These are phyloP conservation scores for Penicillium sp. DNA, from an alignment of 2,329 filamentous ascomycete genomes.

Conservation along the genomic window DNA sequence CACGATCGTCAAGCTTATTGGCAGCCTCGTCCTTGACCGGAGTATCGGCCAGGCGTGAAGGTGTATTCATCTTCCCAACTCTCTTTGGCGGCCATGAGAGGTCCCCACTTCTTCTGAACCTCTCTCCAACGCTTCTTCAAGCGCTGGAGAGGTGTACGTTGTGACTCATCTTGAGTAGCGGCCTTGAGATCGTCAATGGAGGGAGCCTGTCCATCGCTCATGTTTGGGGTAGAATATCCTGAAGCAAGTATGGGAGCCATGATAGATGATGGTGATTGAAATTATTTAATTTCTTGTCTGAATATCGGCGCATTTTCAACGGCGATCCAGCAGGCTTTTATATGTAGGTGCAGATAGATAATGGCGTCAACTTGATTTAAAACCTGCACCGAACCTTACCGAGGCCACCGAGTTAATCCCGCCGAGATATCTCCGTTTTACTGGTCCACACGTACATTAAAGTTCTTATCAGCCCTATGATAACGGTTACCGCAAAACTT, in stretches of 20 bases:
- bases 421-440: slow-evolving; percentile 3
- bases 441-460: no score
- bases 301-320: neutral
- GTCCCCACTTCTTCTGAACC: slow-evolving; percentile 17
- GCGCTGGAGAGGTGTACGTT: slow-evolving; percentile 2
- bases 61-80: slow-evolving; percentile 22
- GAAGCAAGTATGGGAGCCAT: neutral
- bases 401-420: slow-evolving; percentile 1
- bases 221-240: neutral
- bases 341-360: neutral
- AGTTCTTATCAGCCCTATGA: neutral
- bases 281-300: neutral
- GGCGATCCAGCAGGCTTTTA: neutral
- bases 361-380: neutral
- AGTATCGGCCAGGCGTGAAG: slow-evolving; percentile 19
- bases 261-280: neutral
- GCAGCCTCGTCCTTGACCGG: slow-evolving; percentile 11
- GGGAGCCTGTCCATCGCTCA: neutral
- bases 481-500: no score
- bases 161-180: neutral
- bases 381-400: slow-evolving; percentile 3
- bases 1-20: neutral
- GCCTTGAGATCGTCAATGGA: slow-evolving; percentile 1
- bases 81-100: slow-evolving; percentile 21
- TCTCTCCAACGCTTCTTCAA: slow-evolving; percentile 11